Percentiles rank a stretch among this genome's conserved stretches.
Conservation (phyloP, 257 asterid genomes). For the Schizonepeta tenuifolia region DNA sequence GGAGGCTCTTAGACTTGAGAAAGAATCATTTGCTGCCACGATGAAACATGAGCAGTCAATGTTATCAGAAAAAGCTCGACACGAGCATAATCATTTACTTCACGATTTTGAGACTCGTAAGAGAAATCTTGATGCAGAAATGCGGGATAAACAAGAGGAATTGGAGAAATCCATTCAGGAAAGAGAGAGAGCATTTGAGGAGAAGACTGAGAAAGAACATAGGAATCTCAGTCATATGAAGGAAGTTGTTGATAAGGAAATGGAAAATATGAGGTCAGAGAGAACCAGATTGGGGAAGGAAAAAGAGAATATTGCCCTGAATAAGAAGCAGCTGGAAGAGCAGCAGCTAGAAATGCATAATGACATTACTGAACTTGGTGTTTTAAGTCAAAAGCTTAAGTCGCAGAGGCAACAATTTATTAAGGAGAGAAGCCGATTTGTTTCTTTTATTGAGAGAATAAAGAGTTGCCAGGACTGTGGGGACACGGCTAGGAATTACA, state of each 20-base stretch:
- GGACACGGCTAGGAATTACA: conserved; percentile 48
- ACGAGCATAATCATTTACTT: conserved; percentile 52
- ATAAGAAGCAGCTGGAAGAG: conserved; percentile 62
- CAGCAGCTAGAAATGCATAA: conserved; percentile 74
- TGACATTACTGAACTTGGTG: conserved; percentile 73
- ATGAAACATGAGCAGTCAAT: conserved; percentile 64
- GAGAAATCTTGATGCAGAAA: conserved; percentile 67
- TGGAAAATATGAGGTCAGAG: conserved; percentile 48
- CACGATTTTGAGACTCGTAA: conserved; percentile 60
- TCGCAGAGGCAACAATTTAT: conserved; percentile 60
- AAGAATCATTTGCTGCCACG: conserved; percentile 68
- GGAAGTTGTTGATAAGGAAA: conserved; percentile 51
- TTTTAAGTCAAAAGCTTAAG: conserved; percentile 66
- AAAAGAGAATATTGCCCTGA: conserved; percentile 49
- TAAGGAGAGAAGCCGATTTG: conserved; percentile 59
- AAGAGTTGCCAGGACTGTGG: conserved; percentile 70
- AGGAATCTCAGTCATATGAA: conserved; percentile 48
- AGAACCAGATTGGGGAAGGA: conserved; percentile 63
- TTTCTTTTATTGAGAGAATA: conserved; percentile 55
- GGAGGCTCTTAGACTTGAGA: conserved; percentile 71
- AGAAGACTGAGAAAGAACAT: conserved; percentile 53
- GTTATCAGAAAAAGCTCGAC: conserved; percentile 51
- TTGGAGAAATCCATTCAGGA: conserved; percentile 54
- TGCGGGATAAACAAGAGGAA: conserved; percentile 66
- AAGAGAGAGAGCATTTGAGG: conserved; percentile 58